Evolutionary conservation across 164 flowering plant genomes (phyloP).

Genomic region (Macadamia integrifolia): DNA sequence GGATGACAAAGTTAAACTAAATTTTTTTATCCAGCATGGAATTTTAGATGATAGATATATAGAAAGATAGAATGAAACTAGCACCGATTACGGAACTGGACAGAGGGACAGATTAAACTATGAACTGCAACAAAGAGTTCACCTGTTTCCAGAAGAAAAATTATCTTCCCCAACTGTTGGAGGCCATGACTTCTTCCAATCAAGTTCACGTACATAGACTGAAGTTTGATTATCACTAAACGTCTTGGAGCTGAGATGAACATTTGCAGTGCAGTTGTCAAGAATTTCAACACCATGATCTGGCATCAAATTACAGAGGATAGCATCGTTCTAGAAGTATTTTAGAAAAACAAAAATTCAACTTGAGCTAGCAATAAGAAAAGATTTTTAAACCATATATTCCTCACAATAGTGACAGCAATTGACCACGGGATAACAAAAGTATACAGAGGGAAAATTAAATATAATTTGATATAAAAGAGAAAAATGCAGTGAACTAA

Average conservation of each 20-base stretch:
- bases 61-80: neutral
- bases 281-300: slow-evolving; percentile 65
- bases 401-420: neutral
- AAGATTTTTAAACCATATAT: neutral
- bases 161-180: slow-evolving; percentile 25
- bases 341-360: neutral
- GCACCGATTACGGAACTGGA: neutral
- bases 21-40: neutral
- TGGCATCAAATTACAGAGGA: slow-evolving; percentile 22
- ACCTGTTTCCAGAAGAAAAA: slow-evolving; percentile 31
- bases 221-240: slow-evolving; percentile 30
- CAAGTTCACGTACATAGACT: slow-evolving; percentile 73
- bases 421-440: neutral
- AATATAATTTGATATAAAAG: neutral
- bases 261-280: slow-evolving; percentile 64
- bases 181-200: slow-evolving; percentile 79
- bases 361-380: neutral
- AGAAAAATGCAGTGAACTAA: too few relatives aligned
- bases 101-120: neutral
- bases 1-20: slow-evolving; percentile 3
- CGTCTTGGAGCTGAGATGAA: slow-evolving; percentile 46
- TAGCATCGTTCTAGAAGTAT: slow-evolving; percentile 1
- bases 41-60: neutral
- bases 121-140: slow-evolving; percentile 8
- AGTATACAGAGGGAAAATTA: neutral